Evolutionary conservation across 129 eudicot species (phyloP).

Genomic region (Flaveria bidentis): DNA sequence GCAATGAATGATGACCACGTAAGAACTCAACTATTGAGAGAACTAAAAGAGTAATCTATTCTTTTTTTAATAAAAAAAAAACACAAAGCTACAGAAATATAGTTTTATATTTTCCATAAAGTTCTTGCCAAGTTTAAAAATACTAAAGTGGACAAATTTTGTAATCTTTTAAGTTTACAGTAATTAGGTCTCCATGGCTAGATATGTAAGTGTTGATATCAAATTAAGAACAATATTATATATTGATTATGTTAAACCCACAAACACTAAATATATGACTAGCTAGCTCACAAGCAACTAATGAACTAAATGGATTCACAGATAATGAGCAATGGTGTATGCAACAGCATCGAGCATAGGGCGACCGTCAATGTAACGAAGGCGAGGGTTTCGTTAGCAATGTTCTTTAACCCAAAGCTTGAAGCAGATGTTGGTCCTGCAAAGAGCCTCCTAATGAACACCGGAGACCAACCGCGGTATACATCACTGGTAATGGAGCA

Average conservation of each 20-base stretch:
- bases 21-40: no score
- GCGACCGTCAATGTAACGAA: conserved; percentile 35
- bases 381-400: conserved; percentile 40
- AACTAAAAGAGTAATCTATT: no score
- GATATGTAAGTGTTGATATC: no score
- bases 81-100: no score
- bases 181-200: no score
- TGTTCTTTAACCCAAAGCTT: conserved; percentile 48
- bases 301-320: neutral
- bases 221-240: no score
- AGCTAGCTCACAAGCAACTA: neutral
- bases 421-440: conserved; percentile 47
- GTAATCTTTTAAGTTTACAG: no score
- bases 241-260: neutral
- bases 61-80: no score
- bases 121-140: no score
- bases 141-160: no score
- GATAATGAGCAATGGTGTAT: conserved; percentile 48
- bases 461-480: conserved; percentile 34
- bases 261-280: neutral
- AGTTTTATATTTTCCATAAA: no score
- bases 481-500: conserved; percentile 34
- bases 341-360: conserved; percentile 50
- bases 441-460: conserved; percentile 29
- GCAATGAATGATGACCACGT: no score